Conservation (phyloP, 129 eudicot species). For the Artemisia argyi region DNA sequence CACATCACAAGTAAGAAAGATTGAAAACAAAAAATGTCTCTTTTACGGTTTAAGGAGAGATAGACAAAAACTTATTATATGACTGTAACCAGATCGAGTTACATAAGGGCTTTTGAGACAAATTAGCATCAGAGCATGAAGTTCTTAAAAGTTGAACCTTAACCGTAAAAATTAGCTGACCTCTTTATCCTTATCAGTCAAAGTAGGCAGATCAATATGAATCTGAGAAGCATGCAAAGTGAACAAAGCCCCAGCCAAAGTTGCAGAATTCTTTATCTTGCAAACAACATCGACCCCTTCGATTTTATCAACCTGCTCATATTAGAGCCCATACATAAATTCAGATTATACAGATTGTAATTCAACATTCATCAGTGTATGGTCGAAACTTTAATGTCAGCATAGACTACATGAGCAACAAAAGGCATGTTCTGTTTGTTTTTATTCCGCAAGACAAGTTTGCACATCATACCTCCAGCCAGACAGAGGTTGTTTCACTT, state of each 20-base stretch:
- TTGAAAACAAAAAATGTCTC: neutral
- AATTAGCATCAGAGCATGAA: constrained; percentile 5
- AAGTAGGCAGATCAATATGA: constrained; percentile 80
- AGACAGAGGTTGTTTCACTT: constrained; percentile 94
- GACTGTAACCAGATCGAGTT: neutral
- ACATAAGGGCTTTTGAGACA: constrained; percentile 15
- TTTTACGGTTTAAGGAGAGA: neutral
- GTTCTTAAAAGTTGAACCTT: neutral
- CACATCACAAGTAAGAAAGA: neutral
- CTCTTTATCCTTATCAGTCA: constrained; percentile 78
- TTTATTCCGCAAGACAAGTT: neutral
- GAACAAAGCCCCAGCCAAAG: constrained; percentile 72
- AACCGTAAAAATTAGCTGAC: constrained; percentile 30
- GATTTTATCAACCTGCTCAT: constrained; percentile 69
- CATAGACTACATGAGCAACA: neutral
- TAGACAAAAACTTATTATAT: neutral
- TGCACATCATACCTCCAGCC: constrained; percentile 76
- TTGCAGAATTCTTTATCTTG: constrained; percentile 80
- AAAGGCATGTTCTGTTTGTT: neutral
- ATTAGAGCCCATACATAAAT: constrained; percentile 14
- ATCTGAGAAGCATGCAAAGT: constrained; percentile 84
- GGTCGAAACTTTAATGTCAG: constrained; percentile 1
- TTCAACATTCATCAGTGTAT: neutral
- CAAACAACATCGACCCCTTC: constrained; percentile 74
- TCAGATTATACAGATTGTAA: constrained; percentile 6